Evolutionary conservation across 345 rosid species (phyloP), one percentile per base, ranked within the genome.

Genomic region (Pelargonium nanum): DNA sequence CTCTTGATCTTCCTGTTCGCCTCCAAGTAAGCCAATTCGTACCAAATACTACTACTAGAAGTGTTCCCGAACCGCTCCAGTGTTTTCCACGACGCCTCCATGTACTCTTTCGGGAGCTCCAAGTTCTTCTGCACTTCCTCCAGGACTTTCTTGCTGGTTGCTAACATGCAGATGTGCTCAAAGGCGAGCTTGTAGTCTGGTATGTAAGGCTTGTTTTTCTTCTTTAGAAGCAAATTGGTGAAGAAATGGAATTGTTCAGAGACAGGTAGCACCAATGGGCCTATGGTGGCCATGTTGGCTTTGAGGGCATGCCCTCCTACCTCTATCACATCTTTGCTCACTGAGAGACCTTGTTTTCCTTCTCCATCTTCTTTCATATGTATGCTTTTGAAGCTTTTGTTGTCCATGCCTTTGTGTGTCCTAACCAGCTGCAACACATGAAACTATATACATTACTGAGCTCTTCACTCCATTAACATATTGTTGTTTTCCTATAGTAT

Each of bases 21-120:
- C 66, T 88, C 90, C 75, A 83, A 62, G 72, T 78, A 83, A 56
- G 89, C 89, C 59, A 87, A 73, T 55, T 85, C 85, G 32, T 87
- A 84, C 95, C 91, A 87, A 26, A 80, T 64, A 15, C 89, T 83
- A 34, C 91, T 85, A 60, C 92, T 88, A 0, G 89, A 85, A 6
- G 89, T 83, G 64, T 88, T 88, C 32, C 91, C 96, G 4, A 88
- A 85, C 16, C 81, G 72, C 64, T 80, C 78, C 59, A 85, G 21
- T 1, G 96, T 85, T 66, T 52, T 78, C 62, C 85, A 68, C 0
- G 93, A 85, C 0, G 88, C 86, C 58, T 84, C 90, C 92, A 88
- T 85, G 71, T 81, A 67, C 56, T 80, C 82, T 0, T 81, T 82
- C 0, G 86, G 72, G 40, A 85, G 74, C 23, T 82, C 78, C 59